Percentiles rank a stretch among this genome's conserved stretches.
Conservation (phyloP, 768 basidiomycete genomes). For the Boletus barrowsii region DNA sequence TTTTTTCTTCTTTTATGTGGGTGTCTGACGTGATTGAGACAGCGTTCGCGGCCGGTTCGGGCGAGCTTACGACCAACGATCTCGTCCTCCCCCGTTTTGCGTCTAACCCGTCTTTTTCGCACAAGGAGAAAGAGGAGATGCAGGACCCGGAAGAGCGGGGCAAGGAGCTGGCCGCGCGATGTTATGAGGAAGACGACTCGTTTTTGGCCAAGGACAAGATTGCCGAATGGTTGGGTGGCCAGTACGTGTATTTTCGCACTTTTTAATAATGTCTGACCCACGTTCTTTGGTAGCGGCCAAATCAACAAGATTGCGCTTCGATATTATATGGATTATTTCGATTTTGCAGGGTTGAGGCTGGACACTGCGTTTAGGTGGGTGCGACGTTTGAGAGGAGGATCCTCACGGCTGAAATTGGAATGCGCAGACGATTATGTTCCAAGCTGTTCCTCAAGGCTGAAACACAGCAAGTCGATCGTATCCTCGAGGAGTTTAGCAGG, state of each 20-base stretch:
- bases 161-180: slow-evolving; percentile 69
- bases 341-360: slow-evolving; percentile 77
- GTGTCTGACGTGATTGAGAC: slow-evolving; percentile 7
- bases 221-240: slow-evolving; percentile 92
- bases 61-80: slow-evolving; percentile 56
- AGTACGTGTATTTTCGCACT: slow-evolving; percentile 54
- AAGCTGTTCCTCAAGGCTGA: slow-evolving; percentile 94
- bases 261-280: not conserved
- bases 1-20: slow-evolving; percentile 12
- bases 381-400: not conserved
- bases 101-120: slow-evolving; percentile 35
- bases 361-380: slow-evolving; percentile 86
- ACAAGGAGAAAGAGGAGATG: slow-evolving; percentile 55
- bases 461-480: slow-evolving; percentile 97
- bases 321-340: slow-evolving; percentile 85
- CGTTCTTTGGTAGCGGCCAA: slow-evolving; percentile 48
- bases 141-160: slow-evolving; percentile 62
- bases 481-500: slow-evolving; percentile 86
- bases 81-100: slow-evolving; percentile 43
- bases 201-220: slow-evolving; percentile 84
- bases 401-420: not conserved
- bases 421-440: slow-evolving; percentile 72
- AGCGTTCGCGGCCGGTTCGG: slow-evolving; percentile 38
- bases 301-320: slow-evolving; percentile 74
- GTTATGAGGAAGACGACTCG: slow-evolving; percentile 82